Conservation (phyloP, 495 filamentous ascomycete genomes). For the Talaromyces ruber region DNA sequence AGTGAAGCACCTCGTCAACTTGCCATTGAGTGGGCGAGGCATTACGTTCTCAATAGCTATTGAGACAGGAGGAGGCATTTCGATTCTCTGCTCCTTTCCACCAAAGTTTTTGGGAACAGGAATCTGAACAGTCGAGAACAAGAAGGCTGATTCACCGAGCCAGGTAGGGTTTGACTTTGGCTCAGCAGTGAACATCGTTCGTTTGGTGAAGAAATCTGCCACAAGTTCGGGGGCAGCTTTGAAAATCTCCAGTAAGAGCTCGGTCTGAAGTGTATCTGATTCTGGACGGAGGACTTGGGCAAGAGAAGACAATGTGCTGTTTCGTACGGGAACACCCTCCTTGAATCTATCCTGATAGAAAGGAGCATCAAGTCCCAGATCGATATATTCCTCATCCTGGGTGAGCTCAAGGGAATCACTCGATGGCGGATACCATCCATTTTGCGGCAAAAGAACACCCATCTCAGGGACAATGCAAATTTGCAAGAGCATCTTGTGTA, state of each 20-base stretch:
- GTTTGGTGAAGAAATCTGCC: constrained; percentile 73
- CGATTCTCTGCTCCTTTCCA: constrained; percentile 38
- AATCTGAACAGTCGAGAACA: constrained; percentile 69
- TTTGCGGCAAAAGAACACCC: constrained; percentile 59
- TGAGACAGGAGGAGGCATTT: constrained; percentile 63
- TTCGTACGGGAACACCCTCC: constrained; percentile 61
- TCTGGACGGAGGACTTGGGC: constrained; percentile 75
- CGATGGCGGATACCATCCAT: constrained; percentile 66
- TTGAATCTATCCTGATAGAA: constrained; percentile 59
- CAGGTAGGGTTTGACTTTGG: constrained; percentile 87
- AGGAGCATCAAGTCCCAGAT: constrained; percentile 58
- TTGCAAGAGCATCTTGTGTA: constrained; percentile 62
- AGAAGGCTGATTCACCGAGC: constrained; percentile 84
- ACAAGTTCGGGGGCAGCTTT: constrained; percentile 73
- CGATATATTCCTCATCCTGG: constrained; percentile 43
- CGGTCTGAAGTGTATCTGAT: constrained; percentile 68
- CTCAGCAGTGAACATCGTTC: constrained; percentile 75
- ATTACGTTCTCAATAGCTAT: constrained; percentile 78
- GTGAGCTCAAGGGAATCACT: constrained; percentile 39
- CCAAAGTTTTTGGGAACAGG: constrained; percentile 66
- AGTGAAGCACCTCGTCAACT: constrained; percentile 69
- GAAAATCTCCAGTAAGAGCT: constrained; percentile 74
- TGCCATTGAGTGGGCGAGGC: constrained; percentile 71
- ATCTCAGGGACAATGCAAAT: constrained; percentile 62
- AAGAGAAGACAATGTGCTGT: constrained; percentile 65